Conservation (phyloP, 768 basidiomycete species). For the Pisolithus albus region DNA sequence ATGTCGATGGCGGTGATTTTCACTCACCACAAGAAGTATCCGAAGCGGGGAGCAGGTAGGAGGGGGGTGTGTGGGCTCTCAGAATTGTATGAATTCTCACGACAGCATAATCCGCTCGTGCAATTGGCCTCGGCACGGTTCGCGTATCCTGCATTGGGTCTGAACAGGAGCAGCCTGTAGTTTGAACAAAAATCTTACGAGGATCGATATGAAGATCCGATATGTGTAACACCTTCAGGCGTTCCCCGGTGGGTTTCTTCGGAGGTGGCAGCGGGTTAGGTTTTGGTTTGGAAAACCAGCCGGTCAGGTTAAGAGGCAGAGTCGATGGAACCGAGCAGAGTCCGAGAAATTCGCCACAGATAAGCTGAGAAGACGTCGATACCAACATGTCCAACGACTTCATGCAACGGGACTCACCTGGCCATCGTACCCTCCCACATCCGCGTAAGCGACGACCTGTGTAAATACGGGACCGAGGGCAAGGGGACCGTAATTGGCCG, state of each 20-base stretch:
- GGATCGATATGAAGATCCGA: constrained; percentile 76
- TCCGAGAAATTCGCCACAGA: constrained; percentile 54
- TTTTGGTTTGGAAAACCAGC: constrained; percentile 75
- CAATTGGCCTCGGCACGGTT: constrained; percentile 71
- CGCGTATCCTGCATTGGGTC: constrained; percentile 44
- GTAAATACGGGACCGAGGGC: constrained; percentile 56
- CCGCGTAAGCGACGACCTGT: constrained; percentile 64
- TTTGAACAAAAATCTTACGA: constrained; percentile 32
- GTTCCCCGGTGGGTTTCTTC: constrained; percentile 54
- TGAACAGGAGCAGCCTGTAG: neutral
- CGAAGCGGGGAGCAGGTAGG: constrained; percentile 61
- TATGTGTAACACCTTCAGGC: constrained; percentile 68
- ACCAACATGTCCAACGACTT: neutral
- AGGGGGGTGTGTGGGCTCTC: constrained; percentile 45
- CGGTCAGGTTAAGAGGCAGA: constrained; percentile 52
- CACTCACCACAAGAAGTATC: constrained; percentile 51
- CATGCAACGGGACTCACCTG: constrained; percentile 37
- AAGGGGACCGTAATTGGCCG: constrained; percentile 38
- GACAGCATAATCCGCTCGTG: constrained; percentile 59
- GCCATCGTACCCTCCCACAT: constrained; percentile 68
- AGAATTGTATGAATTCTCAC: constrained; percentile 44
- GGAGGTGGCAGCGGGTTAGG: constrained; percentile 56
- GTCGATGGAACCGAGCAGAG: constrained; percentile 54
- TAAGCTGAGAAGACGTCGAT: constrained; percentile 29
- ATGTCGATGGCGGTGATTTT: neutral